A percentile compares a stretch with the other conserved stretches of the same genome.
These are phyloP conservation scores for Apiospora pterosperma DNA, from an alignment of 2,329 filamentous ascomycete species.

Conservation along the genomic window DNA sequence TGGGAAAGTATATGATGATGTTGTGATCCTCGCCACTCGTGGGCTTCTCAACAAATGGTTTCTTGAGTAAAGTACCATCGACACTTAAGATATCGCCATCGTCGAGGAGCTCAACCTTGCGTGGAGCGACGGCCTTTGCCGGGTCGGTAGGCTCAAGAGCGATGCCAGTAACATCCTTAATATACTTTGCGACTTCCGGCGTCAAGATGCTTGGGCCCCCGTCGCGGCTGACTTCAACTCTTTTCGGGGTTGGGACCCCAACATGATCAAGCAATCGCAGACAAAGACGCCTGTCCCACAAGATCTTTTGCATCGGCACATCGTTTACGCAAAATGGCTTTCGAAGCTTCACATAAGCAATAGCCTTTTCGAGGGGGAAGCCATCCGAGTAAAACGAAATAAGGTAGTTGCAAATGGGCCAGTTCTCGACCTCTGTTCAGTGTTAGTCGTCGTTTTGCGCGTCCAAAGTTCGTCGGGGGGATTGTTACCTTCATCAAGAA, in stretches of 20 bases:
- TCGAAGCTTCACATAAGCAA: conserved; percentile 87
- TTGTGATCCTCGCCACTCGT: conserved; percentile 99
- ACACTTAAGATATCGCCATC: conserved; percentile 85
- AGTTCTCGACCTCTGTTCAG: conserved; percentile 36
- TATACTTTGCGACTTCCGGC: conserved; percentile 73
- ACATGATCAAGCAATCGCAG: conserved; percentile 85
- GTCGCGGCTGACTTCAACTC: conserved; percentile 89
- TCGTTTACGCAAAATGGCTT: conserved; percentile 98
- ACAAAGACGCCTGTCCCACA: conserved; percentile 94
- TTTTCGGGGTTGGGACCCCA: conserved; percentile 81
- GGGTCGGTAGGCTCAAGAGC: conserved; percentile 67
- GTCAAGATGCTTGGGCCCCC: conserved; percentile 80
- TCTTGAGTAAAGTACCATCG: conserved; percentile 76
- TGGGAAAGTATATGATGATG: conserved; percentile 95
- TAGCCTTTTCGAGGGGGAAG: conserved; percentile 94
- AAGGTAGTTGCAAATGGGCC: conserved; percentile 69
- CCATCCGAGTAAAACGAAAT: conserved; percentile 99
- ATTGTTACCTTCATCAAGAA: conserved; percentile 73
- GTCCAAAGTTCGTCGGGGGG: conserved; percentile 36
- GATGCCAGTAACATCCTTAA: conserved; percentile 78
- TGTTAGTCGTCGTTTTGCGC: conserved; percentile 19
- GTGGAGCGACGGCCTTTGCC: conserved; percentile 50
- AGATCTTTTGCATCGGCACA: conserved; percentile 91
- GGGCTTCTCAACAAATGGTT: conserved; percentile 97
- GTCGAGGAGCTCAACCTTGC: conserved; percentile 80